Base-by-base conservation (phyloP, 2,329 filamentous ascomycete species). In the Aspergillus chevalieri region DNA sequence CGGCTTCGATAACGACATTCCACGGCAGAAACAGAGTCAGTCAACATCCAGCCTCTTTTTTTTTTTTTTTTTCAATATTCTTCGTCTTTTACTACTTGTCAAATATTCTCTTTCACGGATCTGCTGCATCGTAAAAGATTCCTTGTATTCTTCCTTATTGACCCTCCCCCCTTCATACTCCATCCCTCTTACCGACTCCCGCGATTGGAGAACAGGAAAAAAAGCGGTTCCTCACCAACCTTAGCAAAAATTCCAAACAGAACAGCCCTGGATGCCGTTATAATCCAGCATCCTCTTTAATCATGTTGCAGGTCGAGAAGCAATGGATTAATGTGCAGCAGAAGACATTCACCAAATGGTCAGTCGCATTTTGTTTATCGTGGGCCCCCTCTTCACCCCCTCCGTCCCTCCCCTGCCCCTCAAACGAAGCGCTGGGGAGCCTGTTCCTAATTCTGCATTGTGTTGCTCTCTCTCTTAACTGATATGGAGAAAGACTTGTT, bases 331-430 rank as follows among this genome's bases (percentile, higher is more conserved):
- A 78, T 66, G 90, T 95, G 73, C 92, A 97, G 77, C 87, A 97
- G 72, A 98, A 97, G 81, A 98, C 93, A 24, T 98, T 98, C 73
- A 95, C 91, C 52, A 98, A 97, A 88, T 98, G 93, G 86, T 88
- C 45, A 7, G 59, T 56, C 4, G 24, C 39, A 30, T 43, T 43
- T 42, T 14, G 34, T 47, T 33, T 51, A 43, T 38, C 46, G 2
- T 12, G 36, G 21, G 30, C 14, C 22, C 14, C 42, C 17, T 22
- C 12, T 24, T 45, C 21, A 30, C 22, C n/a, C 17, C 6, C 33
- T 50, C 19, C 38, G 7, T 22, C 9, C 19, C 24, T 47, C 44
- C 6, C 41, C 28, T 42, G 26, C 46, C 30, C 22, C 24, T 30
- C 47, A 21, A 1, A 19, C 22, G 42, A 43, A 22, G 21, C 19